Base-by-base conservation (phyloP, 495 filamentous ascomycete genomes). In the Paragyromitra xinjiangensis region DNA sequence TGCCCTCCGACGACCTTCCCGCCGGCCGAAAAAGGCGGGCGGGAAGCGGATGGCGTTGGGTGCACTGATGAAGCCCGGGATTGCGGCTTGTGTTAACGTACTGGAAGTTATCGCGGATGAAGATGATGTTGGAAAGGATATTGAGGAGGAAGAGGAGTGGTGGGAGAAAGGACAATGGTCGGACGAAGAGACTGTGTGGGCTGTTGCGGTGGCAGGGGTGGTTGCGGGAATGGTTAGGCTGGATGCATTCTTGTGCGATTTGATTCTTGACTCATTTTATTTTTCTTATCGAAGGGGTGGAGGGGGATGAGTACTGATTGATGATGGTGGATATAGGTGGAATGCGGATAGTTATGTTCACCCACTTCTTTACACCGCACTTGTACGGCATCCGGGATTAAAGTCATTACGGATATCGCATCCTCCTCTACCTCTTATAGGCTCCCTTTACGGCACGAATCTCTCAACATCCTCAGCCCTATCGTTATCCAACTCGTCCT, bases 171-270 rank as follows among this genome's bases (percentile, higher is more conserved):
- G 73, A 11, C 65, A 77, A 39, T 71, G 77, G 77, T 71, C 73
- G 6, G 77, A 78, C 12, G 67, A 77, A 39, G 74, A 78, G 34
- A 78, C 74, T 6, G 75, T 78, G n/a, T 79, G 77, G 77, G 77
- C 77, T 3, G 77, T 72, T 16, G 77, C 77, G 2, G 51, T 79
- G 16, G 77, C 75, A 22, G 77, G 74, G 24, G 68, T 79, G 26
- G 14, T 79, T 34, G 42, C 65, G n/a, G 77, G 77, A 42, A 79
- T 78, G 58, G 68, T 22, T 39, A 72, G 62, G 48, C 34, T 79
- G 22, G 66, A 79, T 39, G 61, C 6, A 48, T 79, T 79, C 11
- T 62, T 78, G 77, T 79, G 63, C 42, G 77, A 50, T 48, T 65
- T 77, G 29, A 34, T 40, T 26, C 61, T 50, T 59, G 51, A 50